Evolutionary conservation across 345 rosid species (phyloP), one percentile per base, ranked within the genome.

Genomic region (Eucalyptus curtisii): DNA sequence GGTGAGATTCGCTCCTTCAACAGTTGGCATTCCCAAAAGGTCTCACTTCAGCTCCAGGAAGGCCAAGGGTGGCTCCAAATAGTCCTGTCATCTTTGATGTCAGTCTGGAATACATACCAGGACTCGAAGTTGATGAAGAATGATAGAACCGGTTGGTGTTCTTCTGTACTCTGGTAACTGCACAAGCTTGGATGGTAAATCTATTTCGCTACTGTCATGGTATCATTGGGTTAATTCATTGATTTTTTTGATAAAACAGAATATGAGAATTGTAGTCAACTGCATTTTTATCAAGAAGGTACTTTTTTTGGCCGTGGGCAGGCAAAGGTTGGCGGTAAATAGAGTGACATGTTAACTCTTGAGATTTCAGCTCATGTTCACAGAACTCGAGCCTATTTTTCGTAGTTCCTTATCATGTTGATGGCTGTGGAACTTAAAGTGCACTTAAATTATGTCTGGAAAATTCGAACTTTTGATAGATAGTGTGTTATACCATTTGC

Each of bases 21-120:
- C 85, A 98, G 99, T 84, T 98, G 95, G 99, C 99, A 30, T 97
- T 98, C 89, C 99, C 99, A 4, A 98, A 94, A 92, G 98, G 99
- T 84, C 93, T 98, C 61, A 59, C 86, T 86, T 98, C 98, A 12
- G 99, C 99, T 89, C 99, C 98, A 49, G 98, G 98, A 91, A 95
- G 99, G 92, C 99, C 99, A 3, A 95, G 99, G 92, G 99, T 98
- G 88, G 95, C 99, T 52, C 93, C 99, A 14, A 98, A 90, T 89
- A 96, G 98, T 90, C 97, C 99, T 16, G 97, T 96, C 22, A 88
- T 96, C 61, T 97, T 97, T 42, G 99, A 97, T 22, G 98, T 98
- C 91, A 95, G 98, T 89, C 95, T 98, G 94, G 99, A 96, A 88
- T 97, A 94, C 88, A 93, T 97, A 82, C 99, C 99, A 24, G 99